phyloP scores from a whole-genome alignment of 768 basidiomycete species.

The Pleurotus djamor region DNA sequence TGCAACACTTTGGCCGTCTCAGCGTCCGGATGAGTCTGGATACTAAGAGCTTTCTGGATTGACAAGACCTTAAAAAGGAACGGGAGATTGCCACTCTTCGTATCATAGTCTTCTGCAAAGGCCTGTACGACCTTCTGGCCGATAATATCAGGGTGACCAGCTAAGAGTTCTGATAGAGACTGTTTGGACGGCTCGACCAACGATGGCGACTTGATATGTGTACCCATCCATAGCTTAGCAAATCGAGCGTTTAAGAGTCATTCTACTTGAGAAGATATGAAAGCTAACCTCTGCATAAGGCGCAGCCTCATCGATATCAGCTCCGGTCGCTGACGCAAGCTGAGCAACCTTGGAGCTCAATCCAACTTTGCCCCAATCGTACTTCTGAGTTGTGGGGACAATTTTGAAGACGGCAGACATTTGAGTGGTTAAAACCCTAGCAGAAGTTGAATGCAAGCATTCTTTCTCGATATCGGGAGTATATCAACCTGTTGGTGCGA shows the following conservation, averaged over 20 bases:
- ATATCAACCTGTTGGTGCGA: background rate
- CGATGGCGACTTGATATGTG: conserved; percentile 72
- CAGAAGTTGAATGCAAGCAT: background rate
- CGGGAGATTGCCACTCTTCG: conserved; percentile 68
- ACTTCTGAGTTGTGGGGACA: conserved; percentile 80
- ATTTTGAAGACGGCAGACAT: conserved; percentile 65
- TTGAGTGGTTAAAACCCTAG: background rate
- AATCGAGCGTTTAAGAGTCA: background rate
- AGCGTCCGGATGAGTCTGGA: conserved; percentile 93
- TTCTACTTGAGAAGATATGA: background rate
- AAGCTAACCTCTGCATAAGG: conserved; percentile 87
- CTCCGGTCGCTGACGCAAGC: conserved; percentile 58
- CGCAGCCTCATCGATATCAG: conserved; percentile 60
- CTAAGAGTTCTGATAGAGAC: conserved; percentile 59
- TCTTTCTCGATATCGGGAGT: background rate
- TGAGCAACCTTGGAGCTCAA: conserved; percentile 83
- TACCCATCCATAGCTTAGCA: conserved; percentile 96
- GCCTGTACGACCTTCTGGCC: conserved; percentile 52
- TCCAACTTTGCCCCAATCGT: conserved; percentile 95
- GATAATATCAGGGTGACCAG: conserved; percentile 65
- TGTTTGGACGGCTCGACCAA: conserved; percentile 30
- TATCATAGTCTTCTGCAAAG: conserved; percentile 36
- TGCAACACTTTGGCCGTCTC: conserved; percentile 70
- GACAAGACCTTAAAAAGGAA: conserved; percentile 93
- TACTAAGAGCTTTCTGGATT: conserved; percentile 85